Conservation (phyloP, 2,329 filamentous ascomycete genomes). For the Aspergillaceae sp. region DNA sequence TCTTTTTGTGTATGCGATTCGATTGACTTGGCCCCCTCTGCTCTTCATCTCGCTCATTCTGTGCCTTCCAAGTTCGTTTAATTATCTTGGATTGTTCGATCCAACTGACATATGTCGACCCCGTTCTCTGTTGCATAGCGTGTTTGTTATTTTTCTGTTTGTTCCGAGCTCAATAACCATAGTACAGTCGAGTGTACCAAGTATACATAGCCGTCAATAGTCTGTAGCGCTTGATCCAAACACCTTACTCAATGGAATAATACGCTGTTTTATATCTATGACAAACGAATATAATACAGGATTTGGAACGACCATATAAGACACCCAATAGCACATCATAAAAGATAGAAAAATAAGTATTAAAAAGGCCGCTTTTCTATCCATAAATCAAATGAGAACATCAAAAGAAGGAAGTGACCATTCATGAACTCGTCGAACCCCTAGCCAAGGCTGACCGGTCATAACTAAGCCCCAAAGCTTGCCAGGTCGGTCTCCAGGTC, state of each 20-base stretch:
- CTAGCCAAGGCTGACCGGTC: conserved; percentile 18
- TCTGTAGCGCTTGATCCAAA: too few relatives aligned
- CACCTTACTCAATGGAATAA: too few relatives aligned
- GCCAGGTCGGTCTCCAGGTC: conserved; percentile 51
- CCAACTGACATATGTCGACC: not conserved
- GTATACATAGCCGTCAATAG: too few relatives aligned
- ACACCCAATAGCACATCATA: too few relatives aligned
- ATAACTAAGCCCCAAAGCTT: conserved; percentile 33
- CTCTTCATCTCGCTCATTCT: conserved; percentile 5
- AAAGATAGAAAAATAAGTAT: too few relatives aligned
- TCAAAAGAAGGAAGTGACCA: not conserved
- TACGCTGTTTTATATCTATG: too few relatives aligned
- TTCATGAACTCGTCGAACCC: conserved; percentile 8
- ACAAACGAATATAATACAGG: too few relatives aligned
- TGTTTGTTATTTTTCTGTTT: not conserved
- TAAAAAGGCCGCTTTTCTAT: conserved; percentile 5
- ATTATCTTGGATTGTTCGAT: conserved; percentile 9
- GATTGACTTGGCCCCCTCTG: conserved; percentile 1
- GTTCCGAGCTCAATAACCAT: too few relatives aligned
- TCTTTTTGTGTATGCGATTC: conserved; percentile 1
- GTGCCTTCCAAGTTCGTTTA: not conserved
- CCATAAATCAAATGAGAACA: conserved; percentile 2
- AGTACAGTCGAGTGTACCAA: too few relatives aligned
- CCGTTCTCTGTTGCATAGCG: conserved; percentile 1
- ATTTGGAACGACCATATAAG: too few relatives aligned